Evolutionary conservation across 495 filamentous ascomycete species (phyloP), one percentile per base, ranked within the genome.

Genomic region (Monascus purpureus): DNA sequence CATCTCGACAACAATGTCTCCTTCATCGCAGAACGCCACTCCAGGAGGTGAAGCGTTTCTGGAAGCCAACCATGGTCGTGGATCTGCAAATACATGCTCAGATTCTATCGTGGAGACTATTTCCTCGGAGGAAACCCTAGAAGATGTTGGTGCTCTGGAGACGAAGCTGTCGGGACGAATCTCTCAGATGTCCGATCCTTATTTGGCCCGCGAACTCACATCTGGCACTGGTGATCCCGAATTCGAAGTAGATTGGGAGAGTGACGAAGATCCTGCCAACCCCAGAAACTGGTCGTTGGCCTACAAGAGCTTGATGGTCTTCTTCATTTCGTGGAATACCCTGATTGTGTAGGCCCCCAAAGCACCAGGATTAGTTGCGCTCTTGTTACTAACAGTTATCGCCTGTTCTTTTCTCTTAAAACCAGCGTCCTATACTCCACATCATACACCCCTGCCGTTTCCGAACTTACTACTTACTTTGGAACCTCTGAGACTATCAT

Each of bases 381-480:
- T 28, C 11, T 8, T 29, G 8, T 4, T 28, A 25, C 8, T 30
- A 28, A 31, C 8, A 8, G 15, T 23, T 26, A 32, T 20, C 17
- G 13, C 23, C 32, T 23, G 14, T 14, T 8, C 22, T 25, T 33
- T 31, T 15, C 8, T 43, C 14, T 17, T 14, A 34, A n/a, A n/a
- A n/a, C n/a, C 34, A 71, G 69, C 17, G 79, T 93, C 15, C 56
- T 93, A n/a, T 90, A 88, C 51, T 82, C 75, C 9, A 93, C 86
- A 2, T 80, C 74, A 35, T 93, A 87, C 53, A 81, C 82, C 11
- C 71, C 77, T 0, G 75, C 72, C 18, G 67, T 73, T 14, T 60
- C 72, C 0, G 72, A 76, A 1, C 66, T 93, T 48, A 72, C 74
- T 54, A 49, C 64, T 12, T 71, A 81, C 32, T 92, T 83, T 46